Conservation (phyloP, 1,284 basidiomycete genomes). For the Fistulinella cinereoalba region DNA sequence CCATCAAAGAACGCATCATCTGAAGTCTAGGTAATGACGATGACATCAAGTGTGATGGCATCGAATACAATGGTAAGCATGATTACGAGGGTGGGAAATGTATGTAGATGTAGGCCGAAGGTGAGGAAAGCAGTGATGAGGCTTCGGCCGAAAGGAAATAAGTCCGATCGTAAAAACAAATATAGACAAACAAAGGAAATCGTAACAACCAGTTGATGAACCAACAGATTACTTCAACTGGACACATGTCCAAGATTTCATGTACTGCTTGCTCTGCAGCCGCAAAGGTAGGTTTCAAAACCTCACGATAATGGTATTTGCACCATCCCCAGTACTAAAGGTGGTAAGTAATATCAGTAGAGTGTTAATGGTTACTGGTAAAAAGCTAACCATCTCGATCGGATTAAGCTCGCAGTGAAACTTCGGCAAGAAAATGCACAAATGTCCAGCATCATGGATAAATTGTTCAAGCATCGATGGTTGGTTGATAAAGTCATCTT, state of each 20-base stretch:
- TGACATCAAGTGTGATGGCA: too few relatives aligned
- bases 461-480: constrained; percentile 12
- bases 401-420: constrained; percentile 27
- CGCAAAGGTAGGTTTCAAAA: constrained; percentile 26
- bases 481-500: constrained; percentile 15
- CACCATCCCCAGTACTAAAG: constrained; percentile 27
- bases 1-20: too few relatives aligned
- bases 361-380: not conserved
- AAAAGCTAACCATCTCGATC: constrained; percentile 6
- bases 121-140: too few relatives aligned
- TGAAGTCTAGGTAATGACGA: too few relatives aligned
- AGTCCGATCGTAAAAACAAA: too few relatives aligned
- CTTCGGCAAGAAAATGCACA: constrained; percentile 25
- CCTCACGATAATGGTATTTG: constrained; percentile 29
- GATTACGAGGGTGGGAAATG: too few relatives aligned
- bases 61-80: too few relatives aligned
- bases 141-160: too few relatives aligned
- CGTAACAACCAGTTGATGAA: constrained; percentile 28
- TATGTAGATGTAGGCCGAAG: too few relatives aligned
- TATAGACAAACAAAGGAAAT: too few relatives aligned
- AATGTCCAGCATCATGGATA: constrained; percentile 12
- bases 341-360: not conserved
- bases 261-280: constrained; percentile 27
- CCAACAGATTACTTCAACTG: not conserved
- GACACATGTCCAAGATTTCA: constrained; percentile 19